Percentiles rank a stretch among this genome's conserved stretches.
Conservation (phyloP, 305 asterid genomes). For the Fraxinus platypoda region DNA sequence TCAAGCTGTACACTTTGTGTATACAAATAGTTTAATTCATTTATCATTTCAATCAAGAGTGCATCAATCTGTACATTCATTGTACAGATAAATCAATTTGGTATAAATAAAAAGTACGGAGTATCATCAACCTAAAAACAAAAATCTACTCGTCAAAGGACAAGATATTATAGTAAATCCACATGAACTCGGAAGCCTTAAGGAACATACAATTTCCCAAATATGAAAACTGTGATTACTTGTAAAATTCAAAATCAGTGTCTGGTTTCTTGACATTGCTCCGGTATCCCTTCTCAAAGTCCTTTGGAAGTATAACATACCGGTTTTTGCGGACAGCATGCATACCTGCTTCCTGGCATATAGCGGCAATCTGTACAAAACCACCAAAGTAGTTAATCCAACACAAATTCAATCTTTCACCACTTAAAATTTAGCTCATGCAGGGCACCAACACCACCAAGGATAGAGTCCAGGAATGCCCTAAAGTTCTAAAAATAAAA, state of each 20-base stretch:
- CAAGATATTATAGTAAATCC: background rate
- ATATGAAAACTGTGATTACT: conserved; percentile 17
- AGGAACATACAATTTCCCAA: background rate
- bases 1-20: background rate
- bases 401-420: background rate
- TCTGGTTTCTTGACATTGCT: conserved; percentile 51
- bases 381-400: background rate
- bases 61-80: background rate
- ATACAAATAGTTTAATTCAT: background rate
- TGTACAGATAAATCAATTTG: background rate
- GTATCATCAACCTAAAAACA: background rate
- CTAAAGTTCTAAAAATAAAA: background rate
- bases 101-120: background rate
- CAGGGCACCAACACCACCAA: background rate
- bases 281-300: conserved; percentile 45
- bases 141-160: background rate
- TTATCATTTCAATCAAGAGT: background rate
- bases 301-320: conserved; percentile 38
- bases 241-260: conserved; percentile 51
- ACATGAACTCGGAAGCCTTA: background rate
- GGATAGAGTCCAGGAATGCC: background rate
- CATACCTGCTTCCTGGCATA: conserved; percentile 47
- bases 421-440: background rate
- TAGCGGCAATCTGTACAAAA: conserved; percentile 44
- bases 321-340: conserved; percentile 43